Conservation (phyloP, 2,329 filamentous ascomycete genomes). For the Coccinonectria pachysandricola region DNA sequence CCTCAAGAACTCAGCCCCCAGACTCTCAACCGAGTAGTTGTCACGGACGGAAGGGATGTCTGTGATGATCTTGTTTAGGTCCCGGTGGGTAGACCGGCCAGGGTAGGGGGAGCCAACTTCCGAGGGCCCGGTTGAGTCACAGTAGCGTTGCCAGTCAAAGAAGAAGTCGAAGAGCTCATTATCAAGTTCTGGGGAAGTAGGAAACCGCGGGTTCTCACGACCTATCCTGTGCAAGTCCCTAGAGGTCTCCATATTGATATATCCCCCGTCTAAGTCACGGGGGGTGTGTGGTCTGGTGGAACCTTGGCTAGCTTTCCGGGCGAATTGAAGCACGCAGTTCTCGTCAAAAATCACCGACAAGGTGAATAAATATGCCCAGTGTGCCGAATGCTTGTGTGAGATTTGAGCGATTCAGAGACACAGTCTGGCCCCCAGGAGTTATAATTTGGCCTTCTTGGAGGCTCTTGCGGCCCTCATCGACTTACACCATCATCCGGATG, state of each 20-base stretch:
- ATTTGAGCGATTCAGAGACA: constrained; percentile 28
- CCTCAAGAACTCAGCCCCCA: constrained; percentile 21
- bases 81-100: constrained; percentile 18
- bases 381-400: constrained; percentile 29
- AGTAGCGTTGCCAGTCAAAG: constrained; percentile 30
- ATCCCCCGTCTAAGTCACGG: constrained; percentile 33
- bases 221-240: constrained; percentile 25
- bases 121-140: constrained; percentile 21
- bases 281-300: constrained; percentile 32
- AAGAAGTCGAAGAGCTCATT: constrained; percentile 26
- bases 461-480: constrained; percentile 24
- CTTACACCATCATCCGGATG: constrained; percentile 28
- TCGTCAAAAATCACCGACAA: constrained; percentile 29
- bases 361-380: constrained; percentile 31
- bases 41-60: constrained; percentile 25
- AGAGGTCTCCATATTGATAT: constrained; percentile 29
- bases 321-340: constrained; percentile 27
- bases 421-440: constrained; percentile 28
- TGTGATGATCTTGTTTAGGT: constrained; percentile 25
- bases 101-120: constrained; percentile 21
- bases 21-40: constrained; percentile 22
- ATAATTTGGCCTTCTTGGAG: constrained; percentile 29
- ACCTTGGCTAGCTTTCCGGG: constrained; percentile 27
- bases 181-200: constrained; percentile 24
- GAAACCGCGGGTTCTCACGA: constrained; percentile 26